Evolutionary conservation across 148 eudicot genomes (phyloP).

Genomic region (Nepenthes gracilis): DNA sequence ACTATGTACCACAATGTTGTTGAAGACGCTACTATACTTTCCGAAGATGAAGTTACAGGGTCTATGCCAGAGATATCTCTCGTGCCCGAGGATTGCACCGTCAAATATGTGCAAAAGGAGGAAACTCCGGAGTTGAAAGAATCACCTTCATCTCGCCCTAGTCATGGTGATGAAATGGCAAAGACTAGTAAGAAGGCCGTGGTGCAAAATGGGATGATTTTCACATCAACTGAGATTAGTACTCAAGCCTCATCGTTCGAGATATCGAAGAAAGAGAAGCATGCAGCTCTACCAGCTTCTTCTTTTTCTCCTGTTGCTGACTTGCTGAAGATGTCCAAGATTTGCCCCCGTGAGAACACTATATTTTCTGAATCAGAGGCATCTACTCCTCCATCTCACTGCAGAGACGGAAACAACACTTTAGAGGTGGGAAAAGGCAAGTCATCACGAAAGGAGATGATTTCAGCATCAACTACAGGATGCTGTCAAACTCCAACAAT

Average conservation of each 20-base stretch:
- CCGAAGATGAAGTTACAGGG: constrained; percentile 19
- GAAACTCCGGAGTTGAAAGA: constrained; percentile 2
- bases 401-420: constrained; percentile 14
- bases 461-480: constrained; percentile 4
- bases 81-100: constrained; percentile 24
- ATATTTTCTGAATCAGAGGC: constrained; percentile 5
- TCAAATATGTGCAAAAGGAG: neutral
- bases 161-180: neutral
- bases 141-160: neutral
- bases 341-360: constrained; percentile 7
- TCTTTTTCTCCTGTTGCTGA: constrained; percentile 17
- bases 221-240: neutral
- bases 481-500: constrained; percentile 13
- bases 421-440: constrained; percentile 3
- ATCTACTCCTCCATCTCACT: constrained; percentile 12
- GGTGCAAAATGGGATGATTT: neutral
- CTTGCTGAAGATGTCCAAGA: constrained; percentile 5
- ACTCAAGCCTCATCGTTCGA: constrained; percentile 3
- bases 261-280: constrained; percentile 7
- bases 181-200: neutral
- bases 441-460: constrained; percentile 14
- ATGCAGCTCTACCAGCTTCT: constrained; percentile 10
- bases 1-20: constrained; percentile 52
- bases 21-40: constrained; percentile 32
- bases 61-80: constrained; percentile 40